Evolutionary conservation across 2,329 filamentous ascomycete species (phyloP), one percentile per base, ranked within the genome.

Genomic region (Exophiala mesophila): DNA sequence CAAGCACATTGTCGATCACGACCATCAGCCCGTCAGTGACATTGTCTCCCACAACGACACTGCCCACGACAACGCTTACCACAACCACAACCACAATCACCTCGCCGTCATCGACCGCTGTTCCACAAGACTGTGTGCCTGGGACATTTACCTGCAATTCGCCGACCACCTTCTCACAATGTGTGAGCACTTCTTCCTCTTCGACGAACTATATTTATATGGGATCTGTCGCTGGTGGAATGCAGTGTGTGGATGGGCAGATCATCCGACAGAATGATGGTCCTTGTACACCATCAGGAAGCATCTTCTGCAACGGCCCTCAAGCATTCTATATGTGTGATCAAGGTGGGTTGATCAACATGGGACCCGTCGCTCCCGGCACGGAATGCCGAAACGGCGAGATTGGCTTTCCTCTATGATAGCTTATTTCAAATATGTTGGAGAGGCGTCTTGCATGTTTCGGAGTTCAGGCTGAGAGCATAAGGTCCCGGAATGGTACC

Each of bases 341-440:
- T 34, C 44, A 52, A 26, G 51, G 51, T 26, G 49, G 49, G 0
- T 55, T 61, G 4, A 39, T 62, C 30, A 54, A 52, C 46, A 67
- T 67, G 65, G 65, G 65, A 3, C 36, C 52, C 17, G 65, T 67
- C 8, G 63, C 65, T 18, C 45, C 58, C 3, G 65, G 65, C 5
- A 67, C 59, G 20, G 39, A 41, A 8, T 68, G 65, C 47, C 15
- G 13, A 12, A 28, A 53, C 41, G 49, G 49, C 2, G 47, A 30
- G 20, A 52, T 52, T 33, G 43, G 23, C 6, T 26, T 26, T 26
- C 23, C 23, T 26, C 23, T 7, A 26, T 26, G 23, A 26, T n/a
- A n/a, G n/a, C n/a, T n/a, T n/a, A n/a, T n/a, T n/a, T n/a, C n/a
- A n/a, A n/a, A n/a, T n/a, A n/a, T n/a, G n/a, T n/a, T n/a, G n/a